A percentile compares a stretch with the other conserved stretches of the same genome.
Conservation (phyloP, 768 basidiomycete genomes). For the Amanita fuliginea region DNA sequence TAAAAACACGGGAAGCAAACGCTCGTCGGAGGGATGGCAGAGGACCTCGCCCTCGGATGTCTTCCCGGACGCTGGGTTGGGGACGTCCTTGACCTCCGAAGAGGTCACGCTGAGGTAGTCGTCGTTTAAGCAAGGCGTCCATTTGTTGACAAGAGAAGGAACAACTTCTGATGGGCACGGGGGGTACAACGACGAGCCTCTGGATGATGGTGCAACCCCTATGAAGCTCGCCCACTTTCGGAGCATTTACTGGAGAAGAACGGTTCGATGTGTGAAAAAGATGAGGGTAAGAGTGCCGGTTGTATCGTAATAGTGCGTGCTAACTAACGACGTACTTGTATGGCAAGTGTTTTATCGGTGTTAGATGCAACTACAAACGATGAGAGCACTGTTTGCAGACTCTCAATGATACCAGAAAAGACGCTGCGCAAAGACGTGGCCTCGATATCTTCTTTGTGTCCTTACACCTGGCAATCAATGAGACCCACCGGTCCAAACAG, state of each 20-base stretch:
- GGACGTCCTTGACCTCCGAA: conserved; percentile 8
- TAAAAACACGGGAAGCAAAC: conserved; percentile 30
- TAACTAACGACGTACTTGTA: neutral
- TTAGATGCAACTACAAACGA: conserved; percentile 67
- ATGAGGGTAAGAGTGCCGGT: conserved; percentile 31
- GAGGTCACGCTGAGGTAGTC: conserved; percentile 2
- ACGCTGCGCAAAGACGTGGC: conserved; percentile 23
- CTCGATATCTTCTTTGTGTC: conserved; percentile 37
- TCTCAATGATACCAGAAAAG: conserved; percentile 16
- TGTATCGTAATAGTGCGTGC: neutral
- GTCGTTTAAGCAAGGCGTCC: conserved; percentile 2
- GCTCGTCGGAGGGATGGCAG: conserved; percentile 38
- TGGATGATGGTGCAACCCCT: conserved; percentile 23
- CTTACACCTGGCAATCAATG: conserved; percentile 32
- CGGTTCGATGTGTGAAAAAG: conserved; percentile 34
- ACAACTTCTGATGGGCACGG: conserved; percentile 44
- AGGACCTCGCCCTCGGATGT: conserved; percentile 46
- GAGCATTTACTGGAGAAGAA: conserved; percentile 46
- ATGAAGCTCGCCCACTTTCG: conserved; percentile 45
- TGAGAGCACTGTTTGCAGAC: conserved; percentile 17
- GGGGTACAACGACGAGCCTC: conserved; percentile 13
- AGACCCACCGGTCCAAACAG: conserved; percentile 9
- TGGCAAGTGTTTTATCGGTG: conserved; percentile 47
- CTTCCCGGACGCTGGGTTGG: conserved; percentile 35
- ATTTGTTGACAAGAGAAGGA: conserved; percentile 34